These are phyloP conservation scores for Hymenoscyphus salicellus DNA, from an alignment of 2,329 filamentous ascomycete species.

Conservation along the genomic window DNA sequence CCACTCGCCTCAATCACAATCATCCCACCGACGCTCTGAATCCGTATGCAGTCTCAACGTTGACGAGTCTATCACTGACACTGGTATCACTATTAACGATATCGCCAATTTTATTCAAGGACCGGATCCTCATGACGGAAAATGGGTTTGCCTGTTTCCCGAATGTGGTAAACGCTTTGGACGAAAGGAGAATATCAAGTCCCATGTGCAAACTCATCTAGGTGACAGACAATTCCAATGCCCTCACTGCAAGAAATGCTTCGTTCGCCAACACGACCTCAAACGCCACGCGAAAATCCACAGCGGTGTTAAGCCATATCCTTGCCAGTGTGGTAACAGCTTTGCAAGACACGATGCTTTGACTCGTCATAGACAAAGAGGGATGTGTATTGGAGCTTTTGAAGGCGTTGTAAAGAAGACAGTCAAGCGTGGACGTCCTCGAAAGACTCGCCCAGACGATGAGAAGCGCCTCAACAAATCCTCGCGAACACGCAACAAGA, in stretches of 20 bases:
- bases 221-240: slow-evolving; percentile 95
- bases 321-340: slow-evolving; percentile 88
- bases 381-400: slow-evolving; percentile 94
- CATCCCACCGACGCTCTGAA: slow-evolving; percentile 55
- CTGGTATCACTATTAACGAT: slow-evolving; percentile 83
- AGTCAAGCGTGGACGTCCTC: slow-evolving; percentile 63
- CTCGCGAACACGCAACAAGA: slow-evolving; percentile 54
- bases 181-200: slow-evolving; percentile 98
- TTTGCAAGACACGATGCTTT: slow-evolving; percentile 95
- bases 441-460: slow-evolving; percentile 57
- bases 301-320: slow-evolving; percentile 91
- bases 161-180: slow-evolving; percentile 87
- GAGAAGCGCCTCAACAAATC: slow-evolving; percentile 54
- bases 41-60: slow-evolving; percentile 60
- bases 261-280: slow-evolving; percentile 93
- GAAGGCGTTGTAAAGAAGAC: slow-evolving; percentile 71
- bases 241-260: slow-evolving; percentile 89
- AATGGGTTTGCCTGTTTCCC: slow-evolving; percentile 74
- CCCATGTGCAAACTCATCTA: slow-evolving; percentile 95
- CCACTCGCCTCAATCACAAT: slow-evolving; percentile 20
- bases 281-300: slow-evolving; percentile 98
- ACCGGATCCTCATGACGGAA: slow-evolving; percentile 69
- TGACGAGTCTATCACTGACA: slow-evolving; percentile 67
- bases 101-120: slow-evolving; percentile 72
- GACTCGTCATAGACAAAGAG: slow-evolving; percentile 88